Base-by-base conservation (phyloP, 1,284 basidiomycete species). In the Cyathus pygmaeus region DNA sequence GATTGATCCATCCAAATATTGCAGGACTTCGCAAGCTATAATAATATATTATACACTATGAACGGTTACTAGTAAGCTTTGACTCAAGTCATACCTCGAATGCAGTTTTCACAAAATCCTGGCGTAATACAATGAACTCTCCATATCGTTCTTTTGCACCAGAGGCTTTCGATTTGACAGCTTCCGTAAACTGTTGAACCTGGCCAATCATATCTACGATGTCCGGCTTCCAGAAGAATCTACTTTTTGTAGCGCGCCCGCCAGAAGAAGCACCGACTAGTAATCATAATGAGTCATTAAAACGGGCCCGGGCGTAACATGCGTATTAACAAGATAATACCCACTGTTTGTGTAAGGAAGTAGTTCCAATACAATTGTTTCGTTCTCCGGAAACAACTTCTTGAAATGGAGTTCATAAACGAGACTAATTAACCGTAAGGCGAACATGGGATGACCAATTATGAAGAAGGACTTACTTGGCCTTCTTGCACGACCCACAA, bases 211-310 rank as follows among this genome's bases (percentile, higher is more conserved):
- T 71, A 3, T 64, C 60, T 17, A 65, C 51, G 33, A 81, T 64
- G 53, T 80, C 79, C 3, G 58, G 27, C 21, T 63, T 61, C 79
- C 78, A 80, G 61, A 74, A 79, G 59, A 72, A 79, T n/a, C 67
- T 67, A 56, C 70, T 75, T 3, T 53, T 58, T 24, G 71, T 71
- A 15, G 63, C 42, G 52, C 69, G 66, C 1, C 73, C 71, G 56
- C 76, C 67, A 6, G 69, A 46, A 68, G 71, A 72, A 21, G 73
- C 76, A 24, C 78, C 74, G 53, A 70, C 78, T 79, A 57, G 26
- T 1, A 47, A 15, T 53, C 55, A 29, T 56, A 17, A 39, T 44
- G 13, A 23, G 53, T n/a, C n/a, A n/a, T n/a, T n/a, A n/a, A n/a
- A n/a, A n/a, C n/a, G n/a, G n/a, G n/a, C n/a, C n/a, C n/a, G n/a